Percentiles rank a stretch among this genome's conserved stretches.
phyloP scores from a whole-genome alignment of 2,329 filamentous ascomycete genomes.

The Colletotrichum zoysiae region DNA sequence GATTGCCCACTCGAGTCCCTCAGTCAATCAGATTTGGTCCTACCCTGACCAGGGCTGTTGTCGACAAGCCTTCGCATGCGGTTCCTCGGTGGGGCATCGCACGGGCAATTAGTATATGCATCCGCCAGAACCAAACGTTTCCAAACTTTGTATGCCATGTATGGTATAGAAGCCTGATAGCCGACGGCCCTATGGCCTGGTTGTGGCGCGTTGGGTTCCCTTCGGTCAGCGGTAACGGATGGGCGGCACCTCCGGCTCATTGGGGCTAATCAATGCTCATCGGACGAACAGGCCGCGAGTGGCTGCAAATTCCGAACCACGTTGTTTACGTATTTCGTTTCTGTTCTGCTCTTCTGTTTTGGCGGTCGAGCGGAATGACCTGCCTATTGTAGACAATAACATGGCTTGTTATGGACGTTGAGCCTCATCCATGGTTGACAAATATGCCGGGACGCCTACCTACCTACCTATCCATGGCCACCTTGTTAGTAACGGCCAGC shows the following conservation, averaged over 20 bases:
- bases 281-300: slow-evolving; percentile 31
- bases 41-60: neutral
- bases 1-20: slow-evolving; percentile 20
- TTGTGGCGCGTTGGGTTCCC: neutral
- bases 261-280: slow-evolving; percentile 10
- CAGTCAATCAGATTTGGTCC: slow-evolving; percentile 13
- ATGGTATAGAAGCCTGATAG: neutral
- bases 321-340: neutral
- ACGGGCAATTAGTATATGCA: neutral
- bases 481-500: slow-evolving; percentile 15
- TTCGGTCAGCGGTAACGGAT: slow-evolving; percentile 2
- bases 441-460: slow-evolving; percentile 23
- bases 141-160: neutral
- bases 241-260: slow-evolving; percentile 8
- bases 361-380: slow-evolving; percentile 8
- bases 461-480: slow-evolving; percentile 13
- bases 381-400: slow-evolving; percentile 14
- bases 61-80: neutral
- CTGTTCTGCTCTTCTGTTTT: neutral
- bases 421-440: slow-evolving; percentile 7
- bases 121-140: neutral
- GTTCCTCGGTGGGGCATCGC: neutral
- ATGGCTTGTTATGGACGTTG: slow-evolving; percentile 24
- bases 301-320: slow-evolving; percentile 9
- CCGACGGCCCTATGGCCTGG: neutral